Conservation (phyloP, 257 asterid genomes). For the Solanum virginianum region DNA sequence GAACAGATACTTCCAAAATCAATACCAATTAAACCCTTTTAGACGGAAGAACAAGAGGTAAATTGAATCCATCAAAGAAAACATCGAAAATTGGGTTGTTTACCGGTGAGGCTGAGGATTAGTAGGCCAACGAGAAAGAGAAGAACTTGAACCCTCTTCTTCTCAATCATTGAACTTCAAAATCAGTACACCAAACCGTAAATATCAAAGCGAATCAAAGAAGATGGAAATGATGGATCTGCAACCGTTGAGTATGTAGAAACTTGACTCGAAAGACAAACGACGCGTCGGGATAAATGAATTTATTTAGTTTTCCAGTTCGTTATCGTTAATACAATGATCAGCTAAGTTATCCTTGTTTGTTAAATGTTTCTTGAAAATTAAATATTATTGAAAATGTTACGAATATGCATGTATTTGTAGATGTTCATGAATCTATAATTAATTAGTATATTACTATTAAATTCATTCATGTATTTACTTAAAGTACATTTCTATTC, state of each 20-base stretch:
- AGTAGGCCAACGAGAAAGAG: slow-evolving; percentile 46
- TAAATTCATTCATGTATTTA: no score
- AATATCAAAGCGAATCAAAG: neutral
- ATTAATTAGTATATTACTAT: no score
- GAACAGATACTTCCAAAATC: neutral
- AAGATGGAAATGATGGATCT: neutral
- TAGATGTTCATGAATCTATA: no score
- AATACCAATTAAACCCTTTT: neutral
- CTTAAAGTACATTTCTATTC: no score
- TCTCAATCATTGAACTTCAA: slow-evolving; percentile 27
- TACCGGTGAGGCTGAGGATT: slow-evolving; percentile 71
- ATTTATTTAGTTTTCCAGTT: neutral
- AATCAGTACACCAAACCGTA: neutral
- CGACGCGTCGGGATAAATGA: neutral
- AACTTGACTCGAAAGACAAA: neutral
- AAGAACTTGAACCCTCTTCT: slow-evolving; percentile 55
- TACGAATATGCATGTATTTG: no score
- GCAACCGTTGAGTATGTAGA: neutral
- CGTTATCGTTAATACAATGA: neutral
- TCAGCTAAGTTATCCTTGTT: no score
- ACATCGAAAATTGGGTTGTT: neutral
- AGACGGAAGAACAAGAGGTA: neutral
- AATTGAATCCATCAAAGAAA: neutral
- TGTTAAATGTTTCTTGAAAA: no score
- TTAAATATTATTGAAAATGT: no score